These are phyloP conservation scores for Colletotrichum tofieldiae DNA, from an alignment of 2,329 filamentous ascomycete genomes.

Conservation along the genomic window DNA sequence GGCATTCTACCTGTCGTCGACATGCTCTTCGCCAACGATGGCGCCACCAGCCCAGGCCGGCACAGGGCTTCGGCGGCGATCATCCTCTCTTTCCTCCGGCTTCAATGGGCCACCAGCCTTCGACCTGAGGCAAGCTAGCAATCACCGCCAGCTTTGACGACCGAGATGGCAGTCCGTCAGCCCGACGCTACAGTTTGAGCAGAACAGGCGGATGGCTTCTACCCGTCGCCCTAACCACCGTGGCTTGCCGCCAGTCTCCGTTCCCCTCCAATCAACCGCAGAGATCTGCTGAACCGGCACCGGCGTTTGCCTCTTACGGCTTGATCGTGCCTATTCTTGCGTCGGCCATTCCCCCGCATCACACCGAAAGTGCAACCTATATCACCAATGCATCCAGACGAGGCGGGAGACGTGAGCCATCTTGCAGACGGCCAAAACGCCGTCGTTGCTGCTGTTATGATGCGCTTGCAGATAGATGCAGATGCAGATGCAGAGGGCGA, in stretches of 20 bases:
- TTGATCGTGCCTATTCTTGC: slow-evolving; percentile 13
- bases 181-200: slow-evolving; percentile 26
- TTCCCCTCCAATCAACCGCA: slow-evolving; percentile 1
- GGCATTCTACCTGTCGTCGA: not conserved
- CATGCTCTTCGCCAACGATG: not conserved
- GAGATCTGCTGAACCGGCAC: slow-evolving; percentile 25
- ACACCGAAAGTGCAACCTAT: slow-evolving; percentile 10
- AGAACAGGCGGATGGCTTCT: slow-evolving; percentile 37
- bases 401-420: slow-evolving; percentile 14
- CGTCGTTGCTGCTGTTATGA: slow-evolving; percentile 16
- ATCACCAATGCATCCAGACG: slow-evolving; percentile 18
- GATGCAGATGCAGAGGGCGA: not conserved
- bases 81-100: not conserved
- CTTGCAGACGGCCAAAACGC: slow-evolving; percentile 1
- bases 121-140: slow-evolving; percentile 19
- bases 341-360: slow-evolving; percentile 11
- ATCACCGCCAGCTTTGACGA: slow-evolving; percentile 13
- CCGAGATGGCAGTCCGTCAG: slow-evolving; percentile 6
- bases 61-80: not conserved
- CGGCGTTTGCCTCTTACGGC: slow-evolving; percentile 20
- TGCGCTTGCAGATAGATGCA: slow-evolving; percentile 15
- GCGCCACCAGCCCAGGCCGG: not conserved
- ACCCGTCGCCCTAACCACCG: slow-evolving; percentile 24
- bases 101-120: slow-evolving; percentile 9
- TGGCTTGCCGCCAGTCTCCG: slow-evolving; percentile 33